Percentiles rank a stretch among this genome's conserved stretches.
Conservation (phyloP, 306 rosid genomes). For the Arachis hypogaea region DNA sequence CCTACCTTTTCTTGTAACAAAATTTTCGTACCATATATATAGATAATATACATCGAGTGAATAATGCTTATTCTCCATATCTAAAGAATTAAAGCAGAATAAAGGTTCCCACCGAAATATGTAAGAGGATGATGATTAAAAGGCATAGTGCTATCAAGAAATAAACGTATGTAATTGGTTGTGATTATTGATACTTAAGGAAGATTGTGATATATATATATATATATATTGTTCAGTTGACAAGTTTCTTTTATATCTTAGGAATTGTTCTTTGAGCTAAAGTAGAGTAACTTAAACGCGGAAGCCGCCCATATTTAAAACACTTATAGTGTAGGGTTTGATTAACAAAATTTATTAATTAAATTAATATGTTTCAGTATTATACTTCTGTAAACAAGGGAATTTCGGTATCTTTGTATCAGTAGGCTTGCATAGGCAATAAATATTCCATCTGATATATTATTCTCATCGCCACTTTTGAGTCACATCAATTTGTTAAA, state of each 20-base stretch:
- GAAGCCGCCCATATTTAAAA: constrained; percentile 39
- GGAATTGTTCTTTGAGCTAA: constrained; percentile 27
- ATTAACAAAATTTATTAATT: too few relatives aligned
- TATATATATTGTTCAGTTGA: not conserved
- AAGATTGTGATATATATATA: constrained; percentile 18
- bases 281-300: constrained; percentile 34
- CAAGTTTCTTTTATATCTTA: constrained; percentile 2
- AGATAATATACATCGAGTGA: not conserved
- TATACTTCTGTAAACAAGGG: not conserved
- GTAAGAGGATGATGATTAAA: not conserved
- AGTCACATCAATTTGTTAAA: too few relatives aligned
- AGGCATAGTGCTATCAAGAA: constrained; percentile 1
- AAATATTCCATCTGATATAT: constrained; percentile 29
- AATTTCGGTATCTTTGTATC: constrained; percentile 32
- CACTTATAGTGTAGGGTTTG: too few relatives aligned
- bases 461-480: too few relatives aligned
- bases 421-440: constrained; percentile 18
- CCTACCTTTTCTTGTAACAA: too few relatives aligned
- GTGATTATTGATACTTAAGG: constrained; percentile 1
- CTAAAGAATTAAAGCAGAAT: constrained; percentile 17
- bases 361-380: too few relatives aligned
- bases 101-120: constrained; percentile 23
- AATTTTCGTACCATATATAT: too few relatives aligned
- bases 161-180: not conserved
- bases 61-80: constrained; percentile 10